Base-by-base conservation (phyloP, 768 basidiomycete genomes). In the Pisolithus tinctorius region DNA sequence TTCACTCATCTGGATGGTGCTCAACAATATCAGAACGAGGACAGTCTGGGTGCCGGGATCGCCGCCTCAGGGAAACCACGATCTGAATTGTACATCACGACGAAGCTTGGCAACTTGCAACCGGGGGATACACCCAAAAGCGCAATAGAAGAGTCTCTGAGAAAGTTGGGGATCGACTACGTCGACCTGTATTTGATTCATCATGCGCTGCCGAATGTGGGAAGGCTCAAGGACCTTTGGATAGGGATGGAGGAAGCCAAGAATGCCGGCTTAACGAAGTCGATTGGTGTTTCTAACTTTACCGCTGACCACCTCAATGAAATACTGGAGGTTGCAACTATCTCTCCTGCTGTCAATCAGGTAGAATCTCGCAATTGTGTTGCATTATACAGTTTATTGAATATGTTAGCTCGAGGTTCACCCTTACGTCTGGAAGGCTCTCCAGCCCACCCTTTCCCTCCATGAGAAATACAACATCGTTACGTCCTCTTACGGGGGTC, bases 141-240 rank as follows among this genome's bases (percentile, higher is more conserved):
- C 4, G 69, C 75, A 0, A 62, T 90, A 10, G 58, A 74, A 37
- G 69, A 64, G n/a, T 84, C 82, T 8, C 63, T 88, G 45, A 62
- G 71, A 59, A 78, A 77, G 59, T 69, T 87, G 4, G 66, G 73
- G 11, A 64, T 82, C 48, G 71, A 79, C 49, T 75, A 74, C 41
- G 80, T 86, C 11, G 83, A 86, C 60, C 63, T 85, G 50, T 86
- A 79, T 65, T 67, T 87, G 51, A 71, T 89, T 48, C 86, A 88
- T 58, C 60, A 57, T 41, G 69, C 81, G 4, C 58, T 51, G 5
- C 52, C 63, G 3, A 67, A 72, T 42, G 65, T 58, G 37, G 77
- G 74, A 20, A 74, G 65, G 48, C 64, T 84, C 48, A 69, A 70
- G 50, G 72, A 78, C 25, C 62, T 78, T 47, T 86, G 85, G 84